These are phyloP conservation scores for Aspergillus aculeatinus DNA, from an alignment of 2,329 filamentous ascomycete genomes.

Conservation along the genomic window DNA sequence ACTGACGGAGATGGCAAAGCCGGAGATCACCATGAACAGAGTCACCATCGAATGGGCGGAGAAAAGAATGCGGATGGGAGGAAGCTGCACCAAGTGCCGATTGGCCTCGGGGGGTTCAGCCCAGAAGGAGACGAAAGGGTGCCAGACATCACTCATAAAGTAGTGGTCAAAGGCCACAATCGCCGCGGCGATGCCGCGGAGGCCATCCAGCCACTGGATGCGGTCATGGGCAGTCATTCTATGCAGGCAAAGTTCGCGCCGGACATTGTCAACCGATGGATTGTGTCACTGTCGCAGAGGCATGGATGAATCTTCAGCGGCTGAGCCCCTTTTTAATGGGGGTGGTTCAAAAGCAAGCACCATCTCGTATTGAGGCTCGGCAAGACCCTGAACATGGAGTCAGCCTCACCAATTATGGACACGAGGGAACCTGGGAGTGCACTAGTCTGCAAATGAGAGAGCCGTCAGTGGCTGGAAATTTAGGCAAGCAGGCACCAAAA, in stretches of 20 bases:
- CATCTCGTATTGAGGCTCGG: neutral
- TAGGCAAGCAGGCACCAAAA: neutral
- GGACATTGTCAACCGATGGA: neutral
- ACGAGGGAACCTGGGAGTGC: neutral
- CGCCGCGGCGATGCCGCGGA: conserved; percentile 30
- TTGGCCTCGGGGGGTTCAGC: conserved; percentile 23
- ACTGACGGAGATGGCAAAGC: conserved; percentile 57
- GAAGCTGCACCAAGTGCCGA: conserved; percentile 31
- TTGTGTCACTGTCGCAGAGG: neutral
- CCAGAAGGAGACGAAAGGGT: conserved; percentile 25
- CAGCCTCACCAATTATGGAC: neutral
- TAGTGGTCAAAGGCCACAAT: conserved; percentile 26
- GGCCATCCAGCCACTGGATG: conserved; percentile 27
- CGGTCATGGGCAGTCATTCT: neutral
- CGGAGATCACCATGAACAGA: conserved; percentile 59
- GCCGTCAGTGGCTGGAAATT: neutral
- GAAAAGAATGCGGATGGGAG: conserved; percentile 39
- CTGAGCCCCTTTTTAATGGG: neutral
- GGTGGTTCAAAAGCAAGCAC: neutral
- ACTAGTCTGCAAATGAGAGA: neutral
- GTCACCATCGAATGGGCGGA: conserved; percentile 47
- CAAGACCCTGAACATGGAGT: neutral
- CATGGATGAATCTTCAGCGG: neutral
- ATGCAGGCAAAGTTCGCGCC: neutral
- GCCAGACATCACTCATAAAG: conserved; percentile 26